Percentiles rank a stretch among this genome's conserved stretches.
phyloP scores from a whole-genome alignment of 371 early-diverging fungal genomes.

The Parasitella parasitica region DNA sequence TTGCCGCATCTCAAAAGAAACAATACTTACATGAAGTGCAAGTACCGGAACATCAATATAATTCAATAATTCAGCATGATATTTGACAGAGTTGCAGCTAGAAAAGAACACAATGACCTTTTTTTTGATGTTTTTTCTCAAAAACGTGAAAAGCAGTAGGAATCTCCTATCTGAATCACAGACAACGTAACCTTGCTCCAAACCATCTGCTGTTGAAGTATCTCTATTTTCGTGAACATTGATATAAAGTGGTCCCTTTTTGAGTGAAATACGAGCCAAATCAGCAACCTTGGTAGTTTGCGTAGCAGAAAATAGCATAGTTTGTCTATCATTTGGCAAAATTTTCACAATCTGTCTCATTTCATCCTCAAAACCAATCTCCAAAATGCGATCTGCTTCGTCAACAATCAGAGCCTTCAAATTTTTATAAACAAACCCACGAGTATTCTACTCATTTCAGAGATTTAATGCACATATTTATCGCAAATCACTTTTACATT shows the following conservation, averaged over 20 bases:
- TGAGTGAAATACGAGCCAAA: slow-evolving; percentile 91
- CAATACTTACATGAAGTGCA: slow-evolving; percentile 78
- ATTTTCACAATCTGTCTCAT: slow-evolving; percentile 96
- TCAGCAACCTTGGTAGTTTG: slow-evolving; percentile 97
- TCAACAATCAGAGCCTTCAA: slow-evolving; percentile 94
- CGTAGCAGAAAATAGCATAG: slow-evolving; percentile 99
- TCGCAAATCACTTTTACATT: background rate
- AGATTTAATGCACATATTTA: background rate
- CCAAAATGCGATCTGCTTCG: slow-evolving; percentile 98
- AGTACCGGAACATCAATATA: slow-evolving; percentile 97
- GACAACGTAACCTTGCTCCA: slow-evolving; percentile 96
- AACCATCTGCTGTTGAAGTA: slow-evolving; percentile 87
- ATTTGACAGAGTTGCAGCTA: slow-evolving; percentile 93
- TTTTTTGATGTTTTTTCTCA: slow-evolving; percentile 92
- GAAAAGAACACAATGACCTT: slow-evolving; percentile 97
- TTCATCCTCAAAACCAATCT: slow-evolving; percentile 98
- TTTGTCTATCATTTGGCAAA: slow-evolving; percentile 85
- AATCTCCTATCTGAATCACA: slow-evolving; percentile 91
- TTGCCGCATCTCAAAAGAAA: background rate
- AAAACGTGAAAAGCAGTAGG: slow-evolving; percentile 90
- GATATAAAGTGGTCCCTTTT: slow-evolving; percentile 92
- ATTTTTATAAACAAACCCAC: slow-evolving; percentile 90
- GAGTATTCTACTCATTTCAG: slow-evolving; percentile 64
- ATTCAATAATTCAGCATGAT: slow-evolving; percentile 92
- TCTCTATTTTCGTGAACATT: slow-evolving; percentile 93